A percentile compares a stretch with the other conserved stretches of the same genome.
Evolutionary conservation across 768 basidiomycete species (phyloP).

Genomic region (Lactarius sanguifluus): DNA sequence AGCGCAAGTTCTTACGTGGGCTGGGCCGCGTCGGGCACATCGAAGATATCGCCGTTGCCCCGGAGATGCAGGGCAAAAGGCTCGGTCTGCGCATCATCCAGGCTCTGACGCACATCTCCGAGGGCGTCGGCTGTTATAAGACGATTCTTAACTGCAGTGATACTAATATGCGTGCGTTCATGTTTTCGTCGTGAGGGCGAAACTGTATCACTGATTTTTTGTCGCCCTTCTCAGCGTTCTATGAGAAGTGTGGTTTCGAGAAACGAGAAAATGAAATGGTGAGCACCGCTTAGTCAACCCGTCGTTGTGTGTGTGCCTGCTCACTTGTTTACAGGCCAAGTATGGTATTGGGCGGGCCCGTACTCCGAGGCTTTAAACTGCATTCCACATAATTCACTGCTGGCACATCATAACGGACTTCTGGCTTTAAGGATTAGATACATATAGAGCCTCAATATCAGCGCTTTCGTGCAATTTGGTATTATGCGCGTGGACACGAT

Average conservation of each 20-base stretch:
- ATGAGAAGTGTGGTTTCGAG: conserved; percentile 91
- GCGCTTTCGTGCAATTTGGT: not conserved
- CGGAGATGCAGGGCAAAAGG: conserved; percentile 86
- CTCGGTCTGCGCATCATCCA: conserved; percentile 86
- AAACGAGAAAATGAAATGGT: conserved; percentile 97
- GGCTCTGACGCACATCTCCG: conserved; percentile 80
- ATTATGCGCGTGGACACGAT: not conserved
- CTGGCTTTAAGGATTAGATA: conserved; percentile 5
- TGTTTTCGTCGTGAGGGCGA: not conserved
- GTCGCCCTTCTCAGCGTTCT: conserved; percentile 66
- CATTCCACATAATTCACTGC: not conserved
- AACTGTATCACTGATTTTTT: conserved; percentile 13
- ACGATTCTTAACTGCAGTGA: conserved; percentile 95
- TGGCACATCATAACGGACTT: not conserved
- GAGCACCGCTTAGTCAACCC: conserved; percentile 27
- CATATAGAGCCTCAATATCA: not conserved
- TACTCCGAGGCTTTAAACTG: conserved; percentile 35
- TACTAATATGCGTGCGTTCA: conserved; percentile 80
- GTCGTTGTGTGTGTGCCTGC: not conserved
- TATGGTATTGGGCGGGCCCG: conserved; percentile 51
- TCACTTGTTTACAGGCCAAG: conserved; percentile 47
- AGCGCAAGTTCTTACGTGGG: conserved; percentile 90
- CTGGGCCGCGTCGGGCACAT: conserved; percentile 92
- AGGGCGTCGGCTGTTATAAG: conserved; percentile 86
- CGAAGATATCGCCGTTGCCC: conserved; percentile 95